Evolutionary conservation across 352 stramenopile species (phyloP).

Genomic region (Globisporangium apiculatum): DNA sequence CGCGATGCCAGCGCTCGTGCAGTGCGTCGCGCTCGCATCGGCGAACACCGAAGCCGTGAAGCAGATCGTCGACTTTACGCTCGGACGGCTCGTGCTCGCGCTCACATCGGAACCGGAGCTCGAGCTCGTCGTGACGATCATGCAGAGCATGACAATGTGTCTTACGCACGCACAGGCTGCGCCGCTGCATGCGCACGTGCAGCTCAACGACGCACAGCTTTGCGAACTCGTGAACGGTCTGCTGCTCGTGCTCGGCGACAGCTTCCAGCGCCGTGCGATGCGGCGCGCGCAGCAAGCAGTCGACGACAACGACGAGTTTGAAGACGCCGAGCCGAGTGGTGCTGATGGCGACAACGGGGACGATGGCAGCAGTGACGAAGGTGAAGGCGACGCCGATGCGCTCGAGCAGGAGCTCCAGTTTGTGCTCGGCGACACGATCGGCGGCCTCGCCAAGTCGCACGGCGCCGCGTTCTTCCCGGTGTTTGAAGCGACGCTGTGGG

Average conservation of each 20-base stretch:
- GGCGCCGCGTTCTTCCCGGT: constrained; percentile 60
- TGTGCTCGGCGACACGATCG: constrained; percentile 70
- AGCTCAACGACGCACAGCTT: constrained; percentile 71
- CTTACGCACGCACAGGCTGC: constrained; percentile 34
- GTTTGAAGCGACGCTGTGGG: constrained; percentile 66
- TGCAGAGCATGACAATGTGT: constrained; percentile 81
- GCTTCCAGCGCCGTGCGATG: constrained; percentile 69
- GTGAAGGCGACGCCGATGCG: constrained; percentile 40
- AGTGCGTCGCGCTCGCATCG: constrained; percentile 58
- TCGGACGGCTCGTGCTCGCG: constrained; percentile 68
- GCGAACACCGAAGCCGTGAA: constrained; percentile 50
- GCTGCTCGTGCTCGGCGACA: constrained; percentile 70
- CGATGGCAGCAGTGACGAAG: constrained; percentile 30
- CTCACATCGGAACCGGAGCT: constrained; percentile 77
- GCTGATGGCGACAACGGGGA: constrained; percentile 12
- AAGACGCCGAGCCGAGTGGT: not conserved
- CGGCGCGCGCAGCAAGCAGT: constrained; percentile 24
- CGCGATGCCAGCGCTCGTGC: constrained; percentile 73
- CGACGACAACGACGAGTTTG: constrained; percentile 15
- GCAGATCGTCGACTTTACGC: constrained; percentile 81
- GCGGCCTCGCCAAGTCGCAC: constrained; percentile 66
- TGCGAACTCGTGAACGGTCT: constrained; percentile 65
- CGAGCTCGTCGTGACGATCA: constrained; percentile 80
- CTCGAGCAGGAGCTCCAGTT: constrained; percentile 76
- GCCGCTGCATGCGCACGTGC: constrained; percentile 24